Evolutionary conservation across 495 filamentous ascomycete genomes (phyloP).

Genomic region (Podospora fimiseda): DNA sequence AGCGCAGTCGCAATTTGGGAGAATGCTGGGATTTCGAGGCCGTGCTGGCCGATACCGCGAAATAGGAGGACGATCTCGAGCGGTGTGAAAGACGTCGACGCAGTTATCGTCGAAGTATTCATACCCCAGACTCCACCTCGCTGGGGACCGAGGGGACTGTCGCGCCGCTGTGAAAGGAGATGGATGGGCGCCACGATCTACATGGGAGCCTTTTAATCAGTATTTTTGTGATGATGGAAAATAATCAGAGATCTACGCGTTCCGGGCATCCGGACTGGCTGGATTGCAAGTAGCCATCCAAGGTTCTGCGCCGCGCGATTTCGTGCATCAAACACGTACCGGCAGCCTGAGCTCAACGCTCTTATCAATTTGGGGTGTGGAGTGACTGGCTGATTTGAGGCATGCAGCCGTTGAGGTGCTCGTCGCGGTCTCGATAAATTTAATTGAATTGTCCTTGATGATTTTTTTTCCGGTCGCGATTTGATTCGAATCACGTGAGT

Average conservation of each 20-base stretch:
- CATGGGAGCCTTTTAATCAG: constrained; percentile 3
- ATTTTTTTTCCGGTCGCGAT: background rate
- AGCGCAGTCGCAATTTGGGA: constrained; percentile 65
- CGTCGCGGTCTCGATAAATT: background rate
- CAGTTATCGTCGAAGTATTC: constrained; percentile 39
- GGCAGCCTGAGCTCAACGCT: constrained; percentile 21
- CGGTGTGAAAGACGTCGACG: constrained; percentile 56
- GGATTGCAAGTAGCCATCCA: no score
- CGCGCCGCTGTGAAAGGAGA: constrained; percentile 37
- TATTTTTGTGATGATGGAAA: background rate
- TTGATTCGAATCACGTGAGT: constrained; percentile 32
- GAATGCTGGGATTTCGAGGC: constrained; percentile 60
- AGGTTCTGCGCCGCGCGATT: background rate
- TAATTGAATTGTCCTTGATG: background rate
- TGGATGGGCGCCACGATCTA: constrained; percentile 49
- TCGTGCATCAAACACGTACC: constrained; percentile 17
- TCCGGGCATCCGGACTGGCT: no score
- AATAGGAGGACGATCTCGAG: constrained; percentile 88
- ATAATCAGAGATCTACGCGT: no score
- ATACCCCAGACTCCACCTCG: constrained; percentile 51
- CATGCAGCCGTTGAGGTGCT: constrained; percentile 8
- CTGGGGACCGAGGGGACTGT: constrained; percentile 49
- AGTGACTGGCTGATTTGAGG: background rate
- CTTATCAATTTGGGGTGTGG: constrained; percentile 3
- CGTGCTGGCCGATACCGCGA: constrained; percentile 67